Conservation (phyloP, 106 monocot genomes). For the Chionographis japonica region DNA sequence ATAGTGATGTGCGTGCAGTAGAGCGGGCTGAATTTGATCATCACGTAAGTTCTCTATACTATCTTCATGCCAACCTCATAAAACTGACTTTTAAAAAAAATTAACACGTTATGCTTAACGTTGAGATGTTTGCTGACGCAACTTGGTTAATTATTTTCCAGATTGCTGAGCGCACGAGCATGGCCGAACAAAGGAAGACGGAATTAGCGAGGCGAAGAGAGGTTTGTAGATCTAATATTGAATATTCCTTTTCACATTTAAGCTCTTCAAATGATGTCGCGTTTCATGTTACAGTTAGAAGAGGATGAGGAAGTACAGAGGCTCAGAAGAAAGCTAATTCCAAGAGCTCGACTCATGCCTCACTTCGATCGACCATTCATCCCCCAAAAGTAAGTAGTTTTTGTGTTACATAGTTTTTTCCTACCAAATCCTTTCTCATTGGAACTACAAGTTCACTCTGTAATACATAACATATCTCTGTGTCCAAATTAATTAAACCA, state of each 20-base stretch:
- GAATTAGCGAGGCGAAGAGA: slow-evolving; percentile 57
- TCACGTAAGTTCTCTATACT: slow-evolving; percentile 39
- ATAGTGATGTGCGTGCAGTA: slow-evolving; percentile 67
- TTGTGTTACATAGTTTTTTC: slow-evolving; percentile 1
- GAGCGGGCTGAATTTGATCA: slow-evolving; percentile 73
- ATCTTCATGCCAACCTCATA: too few relatives aligned
- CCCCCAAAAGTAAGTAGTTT: slow-evolving; percentile 41
- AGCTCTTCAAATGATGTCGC: background rate
- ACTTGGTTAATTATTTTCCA: slow-evolving; percentile 11
- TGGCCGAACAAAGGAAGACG: slow-evolving; percentile 39
- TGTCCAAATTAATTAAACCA: too few relatives aligned
- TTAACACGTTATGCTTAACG: background rate
- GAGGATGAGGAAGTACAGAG: slow-evolving; percentile 45
- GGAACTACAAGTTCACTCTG: too few relatives aligned
- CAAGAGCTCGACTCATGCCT: slow-evolving; percentile 63
- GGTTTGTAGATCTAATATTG: slow-evolving; percentile 14
- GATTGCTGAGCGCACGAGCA: slow-evolving; percentile 47
- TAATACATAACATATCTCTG: too few relatives aligned
- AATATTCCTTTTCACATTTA: background rate
- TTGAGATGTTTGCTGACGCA: background rate
- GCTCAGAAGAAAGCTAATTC: slow-evolving; percentile 48
- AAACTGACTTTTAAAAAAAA: background rate
- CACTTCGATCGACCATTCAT: slow-evolving; percentile 58
- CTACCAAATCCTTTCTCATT: too few relatives aligned
- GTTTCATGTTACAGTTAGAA: slow-evolving; percentile 24